A percentile compares a stretch with the other conserved stretches of the same genome.
Conservation (phyloP, 2,329 filamentous ascomycete genomes). For the Beauveria brongniartii region DNA sequence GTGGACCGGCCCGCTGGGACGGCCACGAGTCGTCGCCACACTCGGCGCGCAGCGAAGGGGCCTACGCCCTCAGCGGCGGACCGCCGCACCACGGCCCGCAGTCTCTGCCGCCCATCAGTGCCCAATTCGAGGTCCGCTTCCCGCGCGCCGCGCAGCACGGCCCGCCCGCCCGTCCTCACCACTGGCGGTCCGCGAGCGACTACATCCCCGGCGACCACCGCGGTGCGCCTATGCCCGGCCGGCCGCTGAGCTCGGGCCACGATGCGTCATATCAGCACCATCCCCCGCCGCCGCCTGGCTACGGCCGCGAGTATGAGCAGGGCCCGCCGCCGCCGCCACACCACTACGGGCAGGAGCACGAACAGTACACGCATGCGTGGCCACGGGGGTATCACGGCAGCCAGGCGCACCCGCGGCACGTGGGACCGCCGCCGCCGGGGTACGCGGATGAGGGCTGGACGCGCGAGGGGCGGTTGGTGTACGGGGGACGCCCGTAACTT, state of each 20-base stretch:
- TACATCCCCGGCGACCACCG: slow-evolving; percentile 1
- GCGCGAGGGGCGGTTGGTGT: neutral
- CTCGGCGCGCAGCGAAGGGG: slow-evolving; percentile 1
- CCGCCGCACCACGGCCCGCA: neutral
- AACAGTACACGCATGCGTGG: slow-evolving; percentile 2
- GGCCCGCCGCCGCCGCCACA: neutral
- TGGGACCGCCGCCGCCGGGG: neutral
- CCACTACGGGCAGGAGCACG: neutral
- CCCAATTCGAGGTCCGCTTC: slow-evolving; percentile 14
- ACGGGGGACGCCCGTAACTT: neutral
- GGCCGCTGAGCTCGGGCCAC: slow-evolving; percentile 3
- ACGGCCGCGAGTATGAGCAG: neutral
- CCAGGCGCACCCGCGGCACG: neutral
- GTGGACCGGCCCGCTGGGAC: neutral
- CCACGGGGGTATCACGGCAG: neutral
- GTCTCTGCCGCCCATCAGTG: slow-evolving; percentile 18
- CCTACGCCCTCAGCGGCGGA: slow-evolving; percentile 1
- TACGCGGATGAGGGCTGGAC: neutral
- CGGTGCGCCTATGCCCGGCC: neutral
- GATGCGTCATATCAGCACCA: neutral
- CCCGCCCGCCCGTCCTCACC: neutral
- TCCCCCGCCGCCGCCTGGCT: neutral
- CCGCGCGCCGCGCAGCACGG: neutral
- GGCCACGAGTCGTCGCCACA: slow-evolving; percentile 6
- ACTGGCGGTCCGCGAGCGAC: slow-evolving; percentile 7